Base-by-base conservation (phyloP, 805 yeast genomes). In the Nakazawaea holstii region DNA sequence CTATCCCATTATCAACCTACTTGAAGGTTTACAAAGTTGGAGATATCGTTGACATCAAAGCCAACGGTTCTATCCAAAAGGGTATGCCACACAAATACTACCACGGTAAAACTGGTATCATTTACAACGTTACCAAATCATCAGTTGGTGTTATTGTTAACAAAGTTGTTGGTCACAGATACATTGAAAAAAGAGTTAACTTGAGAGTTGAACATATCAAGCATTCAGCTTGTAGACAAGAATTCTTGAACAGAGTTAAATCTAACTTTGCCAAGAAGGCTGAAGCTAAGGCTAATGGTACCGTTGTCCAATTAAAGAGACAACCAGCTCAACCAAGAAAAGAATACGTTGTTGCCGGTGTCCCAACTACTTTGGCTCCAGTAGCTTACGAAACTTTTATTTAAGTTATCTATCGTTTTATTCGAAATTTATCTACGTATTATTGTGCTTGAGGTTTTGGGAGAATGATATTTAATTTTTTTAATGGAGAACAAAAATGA, bases 51-150 rank as follows among this genome's bases (percentile, higher is more conserved):
- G 99, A 94, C 77, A 91, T 94, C 82, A 92, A 88, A 80, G 99
- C 95, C 75, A 94, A 94, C 74, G 97, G 97, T 83, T 82, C 99
- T 62, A 81, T 91, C 82, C 98, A 94, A 75, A 91, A 92, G 86
- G 97, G 98, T 88, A 89, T 94, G 97, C 99, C 99, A 74, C 96
- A 89, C 90, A 94, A 94, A 82, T 91, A 81, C 87, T 94, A 94
- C 97, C 97, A 94, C 84, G 99, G 99, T 79, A 94, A 91, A 85
- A 94, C 99, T 61, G 99, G 99, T 85, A 88, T 94, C 65, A 83
- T 94, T 60, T 94, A 83, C 96, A 94, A 94, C 84, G 95, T 94
- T 63, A 92, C 99, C 86, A 94, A 88, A 84, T 77, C 96, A 57
- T 80, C 99, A 59, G 98, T 94, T 60, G 99, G 99, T 86, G 94